Base-by-base conservation (phyloP, 768 basidiomycete genomes). In the Mycena vitilis region DNA sequence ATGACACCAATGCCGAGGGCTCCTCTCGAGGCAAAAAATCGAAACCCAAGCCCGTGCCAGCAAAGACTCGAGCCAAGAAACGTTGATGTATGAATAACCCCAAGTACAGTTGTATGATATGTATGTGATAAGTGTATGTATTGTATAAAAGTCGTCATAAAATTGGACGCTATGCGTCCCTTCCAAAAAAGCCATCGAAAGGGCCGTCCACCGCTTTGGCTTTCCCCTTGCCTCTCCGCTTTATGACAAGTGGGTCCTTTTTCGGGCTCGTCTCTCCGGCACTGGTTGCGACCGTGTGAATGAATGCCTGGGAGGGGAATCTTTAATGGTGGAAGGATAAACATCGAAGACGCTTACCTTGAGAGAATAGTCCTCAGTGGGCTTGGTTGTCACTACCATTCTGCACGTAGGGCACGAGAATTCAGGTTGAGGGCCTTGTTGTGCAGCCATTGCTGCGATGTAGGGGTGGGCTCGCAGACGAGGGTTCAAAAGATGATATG, bases 381-480 rank as follows among this genome's bases (percentile, higher is more conserved):
- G 92, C 23, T 81, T 83, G 15, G 73, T 81, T 37, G 78, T 75
- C 13, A 90, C 85, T 15, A 75, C 71, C 53, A 83, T 79, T 59
- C 92, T 83, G 72, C 92, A 94, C 6, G 86, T 87, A 4, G 92
- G 92, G 63, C 92, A 94, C 2, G 87, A 87, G 71, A 90, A 92
- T 37, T 83, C 75, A 0, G 89, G 90, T 42, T 81, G 77, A 8
- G 79, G 80, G 25, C 77, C 64, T 25, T 69, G 70, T 30, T 67
- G 76, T 8, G 72, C 70, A 34, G 78, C 63, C 58, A 78, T 72
- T 68, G 70, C 76, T 68, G 71, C 71, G 45, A 78, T 53, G 20
- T 79, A 70, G 52, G 81, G 74, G 55, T 76, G 75, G 25, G 73
- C 75, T 36, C 71, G 70, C 4, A 75, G 58, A 20, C 75, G 73